These are phyloP conservation scores for Syzygium malaccense DNA, from an alignment of 441 rosid species.

Conservation along the genomic window DNA sequence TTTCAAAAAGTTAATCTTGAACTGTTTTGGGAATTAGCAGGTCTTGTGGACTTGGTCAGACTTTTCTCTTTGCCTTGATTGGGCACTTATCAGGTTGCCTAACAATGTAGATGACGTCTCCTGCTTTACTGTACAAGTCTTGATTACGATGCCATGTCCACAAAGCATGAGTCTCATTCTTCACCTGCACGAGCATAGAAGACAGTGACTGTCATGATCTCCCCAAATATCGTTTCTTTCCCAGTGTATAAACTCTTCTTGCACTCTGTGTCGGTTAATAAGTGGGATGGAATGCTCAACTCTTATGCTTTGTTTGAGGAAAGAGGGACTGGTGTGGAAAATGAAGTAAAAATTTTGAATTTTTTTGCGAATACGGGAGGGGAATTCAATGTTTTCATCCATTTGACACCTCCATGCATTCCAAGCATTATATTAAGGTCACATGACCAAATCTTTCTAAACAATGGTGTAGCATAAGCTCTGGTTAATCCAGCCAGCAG, in stretches of 20 bases:
- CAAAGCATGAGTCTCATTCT: conserved; percentile 76
- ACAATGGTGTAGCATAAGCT: background rate
- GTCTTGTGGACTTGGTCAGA: background rate
- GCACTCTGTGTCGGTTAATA: too few species aligned
- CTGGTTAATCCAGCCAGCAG: background rate
- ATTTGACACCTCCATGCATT: background rate
- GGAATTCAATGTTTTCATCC: background rate
- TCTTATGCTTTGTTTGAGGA: background rate
- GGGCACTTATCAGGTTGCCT: conserved; percentile 55
- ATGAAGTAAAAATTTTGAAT: background rate
- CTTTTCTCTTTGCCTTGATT: conserved; percentile 2
- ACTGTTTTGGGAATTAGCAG: background rate
- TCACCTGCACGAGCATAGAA: conserved; percentile 39
- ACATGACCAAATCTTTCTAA: background rate
- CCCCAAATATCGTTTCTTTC: background rate
- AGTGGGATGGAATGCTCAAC: background rate
- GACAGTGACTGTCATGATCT: background rate
- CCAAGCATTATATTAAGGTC: background rate
- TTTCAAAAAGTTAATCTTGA: background rate
- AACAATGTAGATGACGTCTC: conserved; percentile 59
- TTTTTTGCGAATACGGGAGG: background rate
- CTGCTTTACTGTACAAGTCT: conserved; percentile 28
- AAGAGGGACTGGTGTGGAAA: background rate
- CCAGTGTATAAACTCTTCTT: background rate
- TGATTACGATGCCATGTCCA: conserved; percentile 87